These are phyloP conservation scores for Hygrocybe punicea DNA, from an alignment of 768 basidiomycete species.

Conservation along the genomic window DNA sequence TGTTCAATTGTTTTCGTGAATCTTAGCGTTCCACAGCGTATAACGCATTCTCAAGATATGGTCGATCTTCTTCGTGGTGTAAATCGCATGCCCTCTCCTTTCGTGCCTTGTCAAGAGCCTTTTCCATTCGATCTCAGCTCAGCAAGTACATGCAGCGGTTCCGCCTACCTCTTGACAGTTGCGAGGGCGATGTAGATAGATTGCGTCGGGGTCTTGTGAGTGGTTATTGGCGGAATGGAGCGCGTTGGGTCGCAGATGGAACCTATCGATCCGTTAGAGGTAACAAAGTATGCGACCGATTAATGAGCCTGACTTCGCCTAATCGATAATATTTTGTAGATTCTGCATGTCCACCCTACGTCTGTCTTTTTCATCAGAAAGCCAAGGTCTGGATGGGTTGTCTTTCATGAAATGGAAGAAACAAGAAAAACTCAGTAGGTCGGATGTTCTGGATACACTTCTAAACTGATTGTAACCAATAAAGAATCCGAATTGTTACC, in stretches of 20 bases:
- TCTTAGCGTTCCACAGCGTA: slow-evolving; percentile 56
- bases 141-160: slow-evolving; percentile 95
- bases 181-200: slow-evolving; percentile 81
- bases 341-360: slow-evolving; percentile 86
- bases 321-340: slow-evolving; percentile 42
- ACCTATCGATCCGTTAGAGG: slow-evolving; percentile 89
- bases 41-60: slow-evolving; percentile 85
- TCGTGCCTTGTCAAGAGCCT: slow-evolving; percentile 87
- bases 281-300: slow-evolving; percentile 54
- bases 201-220: slow-evolving; percentile 86
- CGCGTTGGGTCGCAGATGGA: slow-evolving; percentile 87
- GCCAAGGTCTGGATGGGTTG: slow-evolving; percentile 86
- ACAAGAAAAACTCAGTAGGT: slow-evolving; percentile 90
- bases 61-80: slow-evolving; percentile 88
- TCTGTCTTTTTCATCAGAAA: slow-evolving; percentile 93
- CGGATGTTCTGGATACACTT: background rate
- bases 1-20: background rate
- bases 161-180: slow-evolving; percentile 75
- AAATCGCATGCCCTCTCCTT: slow-evolving; percentile 90
- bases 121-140: slow-evolving; percentile 92
- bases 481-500: slow-evolving; percentile 85
- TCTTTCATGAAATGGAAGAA: slow-evolving; percentile 95
- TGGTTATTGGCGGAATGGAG: slow-evolving; percentile 93
- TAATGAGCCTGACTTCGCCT: background rate
- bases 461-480: slow-evolving; percentile 10